Percentiles rank a stretch among this genome's conserved stretches.
Evolutionary conservation across 805 yeast species (phyloP).

Genomic region (Teunomyces lycoperdinae): DNA sequence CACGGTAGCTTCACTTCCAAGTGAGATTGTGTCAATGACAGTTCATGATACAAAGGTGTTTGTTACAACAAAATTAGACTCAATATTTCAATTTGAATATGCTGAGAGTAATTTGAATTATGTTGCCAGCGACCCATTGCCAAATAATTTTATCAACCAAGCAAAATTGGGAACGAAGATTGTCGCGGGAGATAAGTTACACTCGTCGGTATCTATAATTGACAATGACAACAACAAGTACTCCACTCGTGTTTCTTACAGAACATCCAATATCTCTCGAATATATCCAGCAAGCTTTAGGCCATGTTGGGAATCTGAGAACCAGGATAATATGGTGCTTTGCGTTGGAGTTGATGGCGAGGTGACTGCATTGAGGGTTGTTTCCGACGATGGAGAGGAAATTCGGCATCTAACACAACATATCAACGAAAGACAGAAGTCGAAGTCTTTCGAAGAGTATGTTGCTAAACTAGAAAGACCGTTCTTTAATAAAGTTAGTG

Average conservation of each 20-base stretch:
- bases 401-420: constrained; percentile 11
- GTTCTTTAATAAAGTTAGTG: constrained; percentile 35
- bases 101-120: constrained; percentile 10
- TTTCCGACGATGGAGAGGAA: constrained; percentile 13
- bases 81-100: constrained; percentile 28
- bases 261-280: constrained; percentile 31
- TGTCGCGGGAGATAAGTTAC: constrained; percentile 34
- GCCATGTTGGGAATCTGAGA: constrained; percentile 18
- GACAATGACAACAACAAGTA: constrained; percentile 10
- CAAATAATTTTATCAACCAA: constrained; percentile 33
- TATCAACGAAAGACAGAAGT: constrained; percentile 8
- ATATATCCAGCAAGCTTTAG: constrained; percentile 23
- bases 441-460: constrained; percentile 9
- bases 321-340: constrained; percentile 12
- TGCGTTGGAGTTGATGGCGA: constrained; percentile 41
- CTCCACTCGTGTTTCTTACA: constrained; percentile 12
- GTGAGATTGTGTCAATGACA: constrained; percentile 27
- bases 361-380: constrained; percentile 18
- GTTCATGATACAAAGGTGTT: constrained; percentile 17
- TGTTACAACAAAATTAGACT: constrained; percentile 35
- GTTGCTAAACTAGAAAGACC: constrained; percentile 29
- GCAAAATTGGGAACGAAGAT: constrained; percentile 19
- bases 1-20: constrained; percentile 24
- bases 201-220: constrained; percentile 29
- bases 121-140: constrained; percentile 28